phyloP scores from a whole-genome alignment of 352 stramenopile genomes.

The Phytophthora podocarpi region DNA sequence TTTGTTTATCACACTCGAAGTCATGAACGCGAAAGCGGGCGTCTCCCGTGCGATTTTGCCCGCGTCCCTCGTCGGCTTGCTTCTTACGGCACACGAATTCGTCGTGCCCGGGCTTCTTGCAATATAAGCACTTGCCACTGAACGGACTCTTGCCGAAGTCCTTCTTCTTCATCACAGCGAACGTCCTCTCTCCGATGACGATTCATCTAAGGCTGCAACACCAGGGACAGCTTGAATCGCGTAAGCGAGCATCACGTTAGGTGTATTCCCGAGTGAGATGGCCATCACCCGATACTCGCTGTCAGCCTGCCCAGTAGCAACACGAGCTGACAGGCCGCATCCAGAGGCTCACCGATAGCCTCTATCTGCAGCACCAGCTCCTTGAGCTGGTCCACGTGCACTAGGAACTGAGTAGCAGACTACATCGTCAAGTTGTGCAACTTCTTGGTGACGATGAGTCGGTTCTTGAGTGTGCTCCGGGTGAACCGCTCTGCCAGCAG shows the following conservation, averaged over 20 bases:
- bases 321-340: conserved; percentile 24
- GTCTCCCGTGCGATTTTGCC: neutral
- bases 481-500: conserved; percentile 20
- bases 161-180: neutral
- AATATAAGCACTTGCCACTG: neutral
- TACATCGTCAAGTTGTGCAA: too few species aligned
- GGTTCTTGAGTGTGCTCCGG: conserved; percentile 27
- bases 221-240: neutral
- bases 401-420: conserved; percentile 11
- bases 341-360: conserved; percentile 10
- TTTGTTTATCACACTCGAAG: neutral
- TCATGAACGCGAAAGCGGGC: conserved; percentile 7
- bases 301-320: conserved; percentile 29
- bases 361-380: neutral
- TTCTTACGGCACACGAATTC: neutral
- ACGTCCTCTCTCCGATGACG: neutral
- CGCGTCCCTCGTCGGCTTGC: neutral
- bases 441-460: too few species aligned
- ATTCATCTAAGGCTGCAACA: neutral
- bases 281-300: conserved; percentile 13
- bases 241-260: neutral
- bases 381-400: neutral
- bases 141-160: neutral
- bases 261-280: conserved; percentile 5
- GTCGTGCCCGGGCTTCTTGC: neutral